phyloP scores from a whole-genome alignment of 1,284 basidiomycete genomes.

The Rugosomyces carneus region DNA sequence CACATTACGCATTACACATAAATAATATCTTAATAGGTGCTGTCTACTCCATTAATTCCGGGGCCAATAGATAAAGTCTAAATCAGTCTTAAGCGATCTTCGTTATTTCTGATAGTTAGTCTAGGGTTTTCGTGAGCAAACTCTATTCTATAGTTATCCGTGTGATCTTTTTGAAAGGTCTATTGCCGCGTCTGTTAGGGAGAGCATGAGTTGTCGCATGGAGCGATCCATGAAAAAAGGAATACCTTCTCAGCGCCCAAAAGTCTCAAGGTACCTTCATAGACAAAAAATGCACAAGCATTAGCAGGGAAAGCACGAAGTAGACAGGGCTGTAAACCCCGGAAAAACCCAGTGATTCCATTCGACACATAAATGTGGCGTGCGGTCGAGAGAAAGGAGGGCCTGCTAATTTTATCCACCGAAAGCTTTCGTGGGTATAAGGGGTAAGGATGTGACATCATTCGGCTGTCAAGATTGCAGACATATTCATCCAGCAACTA shows the following conservation, averaged over 20 bases:
- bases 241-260: slow-evolving; percentile 60
- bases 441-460: slow-evolving; percentile 50
- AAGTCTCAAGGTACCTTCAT: slow-evolving; percentile 60
- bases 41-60: neutral
- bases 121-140: neutral
- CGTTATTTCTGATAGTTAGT: too few relatives aligned
- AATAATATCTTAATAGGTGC: neutral
- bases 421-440: slow-evolving; percentile 24
- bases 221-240: neutral
- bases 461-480: slow-evolving; percentile 36
- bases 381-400: slow-evolving; percentile 43
- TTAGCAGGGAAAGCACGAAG: slow-evolving; percentile 70
- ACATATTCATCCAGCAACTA: slow-evolving; percentile 6
- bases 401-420: slow-evolving; percentile 23
- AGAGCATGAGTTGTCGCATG: neutral
- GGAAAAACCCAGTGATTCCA: slow-evolving; percentile 56
- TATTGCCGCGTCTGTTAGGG: slow-evolving; percentile 17
- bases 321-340: slow-evolving; percentile 53
- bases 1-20: neutral
- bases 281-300: slow-evolving; percentile 66
- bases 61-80: neutral
- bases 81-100: neutral
- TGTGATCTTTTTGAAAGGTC: neutral
- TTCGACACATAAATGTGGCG: slow-evolving; percentile 44
- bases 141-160: neutral